Evolutionary conservation across 2,329 filamentous ascomycete species (phyloP), one percentile per base, ranked within the genome.

Genomic region (Calonectria montana): DNA sequence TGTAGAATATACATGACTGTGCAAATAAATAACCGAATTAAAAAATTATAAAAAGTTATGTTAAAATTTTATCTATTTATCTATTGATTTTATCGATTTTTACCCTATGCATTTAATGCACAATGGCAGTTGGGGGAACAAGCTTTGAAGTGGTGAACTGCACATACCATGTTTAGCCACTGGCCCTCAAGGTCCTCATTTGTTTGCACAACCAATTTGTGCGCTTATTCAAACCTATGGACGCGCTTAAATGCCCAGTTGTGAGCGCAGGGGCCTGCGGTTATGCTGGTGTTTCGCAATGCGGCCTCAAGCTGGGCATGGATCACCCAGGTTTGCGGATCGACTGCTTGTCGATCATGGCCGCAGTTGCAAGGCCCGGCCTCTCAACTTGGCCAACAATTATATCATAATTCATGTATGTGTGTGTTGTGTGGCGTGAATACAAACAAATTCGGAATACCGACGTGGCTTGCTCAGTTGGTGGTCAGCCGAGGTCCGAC

Each of bases 321-420:
- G 67, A 45, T 69, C 39, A 50, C 67, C 43, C 57, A 27, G 27
- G 37, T n/a, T 47, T 69, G 37, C 67, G 59, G 59, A 69, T 65
- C 59, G 27, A 48, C 59, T 39, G 27, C 37, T 25, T 5, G 59
- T 64, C 59, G 67, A 69, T 69, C 67, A 45, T 31, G 41, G 59
- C 43, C 12, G 47, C 59, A 43, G 55, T 21, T 50, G 23, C 25
- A 29, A 23, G 27, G 41, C 25, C 35, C 18, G 61, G 43, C 41
- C 41, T 16, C 25, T 21, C 10, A 12, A n/a, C n/a, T 23, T 16
- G 61, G 43, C 15, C 41, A 37, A 10, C 25, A 31, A 23, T 37
- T 5, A 55, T 35, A 35, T 57, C 50, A 37, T 13, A 57, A 23
- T 37, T 57, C 53, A 57, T 21, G 27, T 55, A 35, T 31, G 27